phyloP scores from a whole-genome alignment of 2,329 filamentous ascomycete species.

The Metarhizium rileyi region DNA sequence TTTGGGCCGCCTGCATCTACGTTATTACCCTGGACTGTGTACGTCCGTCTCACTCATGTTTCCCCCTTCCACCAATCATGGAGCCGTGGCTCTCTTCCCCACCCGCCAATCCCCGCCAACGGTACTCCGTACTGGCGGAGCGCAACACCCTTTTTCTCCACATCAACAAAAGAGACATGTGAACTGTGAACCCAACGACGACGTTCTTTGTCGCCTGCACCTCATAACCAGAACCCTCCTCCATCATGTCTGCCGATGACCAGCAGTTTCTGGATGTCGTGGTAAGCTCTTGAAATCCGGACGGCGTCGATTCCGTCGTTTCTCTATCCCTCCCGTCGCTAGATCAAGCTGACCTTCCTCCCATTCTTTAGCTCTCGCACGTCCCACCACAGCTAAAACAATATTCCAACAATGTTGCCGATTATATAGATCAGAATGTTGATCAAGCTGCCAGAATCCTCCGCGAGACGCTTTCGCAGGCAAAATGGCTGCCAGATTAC shows the following conservation, averaged over 20 bases:
- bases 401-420: slow-evolving; percentile 65
- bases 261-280: slow-evolving; percentile 63
- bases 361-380: slow-evolving; percentile 35
- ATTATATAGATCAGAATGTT: slow-evolving; percentile 72
- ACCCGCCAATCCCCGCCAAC: background rate
- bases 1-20: too few species aligned
- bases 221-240: slow-evolving; percentile 8
- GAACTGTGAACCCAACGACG: slow-evolving; percentile 5
- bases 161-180: slow-evolving; percentile 5
- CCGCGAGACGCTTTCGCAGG: slow-evolving; percentile 56
- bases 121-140: background rate
- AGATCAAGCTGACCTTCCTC: background rate
- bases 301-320: background rate
- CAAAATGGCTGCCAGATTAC: slow-evolving; percentile 63
- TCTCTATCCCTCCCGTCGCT: background rate
- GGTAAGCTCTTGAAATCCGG: slow-evolving; percentile 37
- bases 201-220: background rate
- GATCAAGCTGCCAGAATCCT: slow-evolving; percentile 64
- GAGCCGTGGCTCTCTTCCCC: background rate
- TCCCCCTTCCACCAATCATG: too few species aligned
- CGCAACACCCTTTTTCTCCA: background rate
- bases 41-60: too few species aligned
- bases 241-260: slow-evolving; percentile 67
- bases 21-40: too few species aligned
- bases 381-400: slow-evolving; percentile 54